Evolutionary conservation across 2,329 filamentous ascomycete species (phyloP).

Genomic region (Cercospora berteroae): DNA sequence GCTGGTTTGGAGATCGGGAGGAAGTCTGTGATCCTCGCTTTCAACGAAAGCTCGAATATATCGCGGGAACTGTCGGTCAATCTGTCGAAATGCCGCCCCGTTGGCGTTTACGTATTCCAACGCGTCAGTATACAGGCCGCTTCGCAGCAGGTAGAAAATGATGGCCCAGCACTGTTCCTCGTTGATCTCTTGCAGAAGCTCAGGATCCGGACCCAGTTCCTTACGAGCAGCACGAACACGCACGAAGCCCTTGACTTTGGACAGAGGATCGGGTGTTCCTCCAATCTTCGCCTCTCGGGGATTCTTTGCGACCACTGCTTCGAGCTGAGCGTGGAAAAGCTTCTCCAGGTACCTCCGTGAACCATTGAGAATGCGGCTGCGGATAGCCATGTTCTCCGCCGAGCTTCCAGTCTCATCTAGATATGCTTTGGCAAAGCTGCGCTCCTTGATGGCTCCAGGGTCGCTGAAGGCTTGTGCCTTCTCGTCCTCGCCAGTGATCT

Average conservation of each 20-base stretch:
- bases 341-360: conserved; percentile 78
- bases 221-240: conserved; percentile 75
- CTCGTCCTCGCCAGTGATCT: conserved; percentile 71
- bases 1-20: conserved; percentile 75
- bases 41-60: conserved; percentile 84
- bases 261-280: conserved; percentile 80
- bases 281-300: conserved; percentile 86
- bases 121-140: conserved; percentile 80
- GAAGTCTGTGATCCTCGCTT: conserved; percentile 72
- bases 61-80: conserved; percentile 84
- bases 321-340: conserved; percentile 74
- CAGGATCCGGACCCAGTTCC: conserved; percentile 74
- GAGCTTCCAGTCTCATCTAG: conserved; percentile 71
- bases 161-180: conserved; percentile 89
- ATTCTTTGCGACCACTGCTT: conserved; percentile 74
- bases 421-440: conserved; percentile 74
- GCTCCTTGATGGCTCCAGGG: conserved; percentile 67
- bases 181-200: conserved; percentile 68
- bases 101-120: conserved; percentile 81
- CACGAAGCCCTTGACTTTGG: conserved; percentile 90
- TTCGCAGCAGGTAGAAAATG: conserved; percentile 85
- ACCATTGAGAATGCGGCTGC: conserved; percentile 76
- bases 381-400: conserved; percentile 61
- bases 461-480: conserved; percentile 59
- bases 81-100: conserved; percentile 76